These are phyloP conservation scores for Acanthamoeba culbertsoni DNA, from an alignment of 208 protist genomes.

Conservation along the genomic window DNA sequence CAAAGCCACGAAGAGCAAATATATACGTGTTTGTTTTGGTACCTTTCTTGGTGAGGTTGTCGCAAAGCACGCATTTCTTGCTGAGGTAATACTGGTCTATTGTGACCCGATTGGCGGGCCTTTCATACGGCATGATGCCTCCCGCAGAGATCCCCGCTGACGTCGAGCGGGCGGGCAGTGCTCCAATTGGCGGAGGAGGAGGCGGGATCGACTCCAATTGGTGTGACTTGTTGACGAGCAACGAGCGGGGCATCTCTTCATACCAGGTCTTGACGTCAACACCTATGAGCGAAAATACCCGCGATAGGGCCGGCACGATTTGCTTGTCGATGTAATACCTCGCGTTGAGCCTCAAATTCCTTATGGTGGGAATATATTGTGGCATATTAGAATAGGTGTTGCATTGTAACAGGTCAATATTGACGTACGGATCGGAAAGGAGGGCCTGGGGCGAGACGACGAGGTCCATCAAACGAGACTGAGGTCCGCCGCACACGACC, in stretches of 20 bases:
- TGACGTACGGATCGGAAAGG: conserved; percentile 41
- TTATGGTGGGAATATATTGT: background rate
- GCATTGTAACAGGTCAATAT: too few species aligned
- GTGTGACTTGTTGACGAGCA: background rate
- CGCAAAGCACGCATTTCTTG: conserved; percentile 64
- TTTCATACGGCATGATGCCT: conserved; percentile 6
- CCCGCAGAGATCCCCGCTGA: background rate
- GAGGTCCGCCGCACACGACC: conserved; percentile 79
- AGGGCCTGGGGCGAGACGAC: conserved; percentile 73
- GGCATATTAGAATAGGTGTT: background rate
- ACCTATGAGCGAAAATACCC: conserved; percentile 79
- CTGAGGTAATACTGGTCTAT: conserved; percentile 70
- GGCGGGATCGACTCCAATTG: background rate
- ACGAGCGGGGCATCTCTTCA: background rate
- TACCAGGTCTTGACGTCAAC: conserved; percentile 75
- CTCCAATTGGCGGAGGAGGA: background rate
- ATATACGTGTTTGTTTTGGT: too few species aligned
- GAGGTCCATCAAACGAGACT: conserved; percentile 81
- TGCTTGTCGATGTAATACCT: conserved; percentile 90
- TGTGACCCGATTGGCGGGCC: background rate
- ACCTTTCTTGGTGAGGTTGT: conserved; percentile 10
- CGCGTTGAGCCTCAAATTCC: conserved; percentile 66
- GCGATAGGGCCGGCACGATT: conserved; percentile 84
- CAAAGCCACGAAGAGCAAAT: background rate
- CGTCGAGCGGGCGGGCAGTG: background rate